Percentiles rank a stretch among this genome's conserved stretches.
These are phyloP conservation scores for Poa annua DNA, from an alignment of 176 grass and related monocot species.

Conservation along the genomic window DNA sequence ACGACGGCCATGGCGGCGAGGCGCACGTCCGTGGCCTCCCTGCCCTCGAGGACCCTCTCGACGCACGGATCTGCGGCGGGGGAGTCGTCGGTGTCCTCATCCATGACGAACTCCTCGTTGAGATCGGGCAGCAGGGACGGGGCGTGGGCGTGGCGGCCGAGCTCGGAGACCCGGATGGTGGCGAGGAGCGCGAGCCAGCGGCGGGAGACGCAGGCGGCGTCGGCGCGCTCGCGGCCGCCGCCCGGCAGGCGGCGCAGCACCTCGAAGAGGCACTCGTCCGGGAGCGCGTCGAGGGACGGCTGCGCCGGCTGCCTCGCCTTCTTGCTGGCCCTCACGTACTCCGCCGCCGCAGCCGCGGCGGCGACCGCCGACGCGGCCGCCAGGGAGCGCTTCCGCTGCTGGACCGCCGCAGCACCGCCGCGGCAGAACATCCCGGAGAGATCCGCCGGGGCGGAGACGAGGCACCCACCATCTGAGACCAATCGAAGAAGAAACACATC, in stretches of 20 bases:
- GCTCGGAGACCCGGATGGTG: conserved; percentile 70
- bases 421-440: conserved; percentile 45
- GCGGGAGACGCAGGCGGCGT: conserved; percentile 82
- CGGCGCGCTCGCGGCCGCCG: conserved; percentile 52
- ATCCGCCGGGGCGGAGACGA: conserved; percentile 52
- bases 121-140: conserved; percentile 68
- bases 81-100: conserved; percentile 32
- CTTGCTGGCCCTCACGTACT: conserved; percentile 46
- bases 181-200: conserved; percentile 75
- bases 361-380: conserved; percentile 59
- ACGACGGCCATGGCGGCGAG: conserved; percentile 76
- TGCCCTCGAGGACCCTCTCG: conserved; percentile 61
- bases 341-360: conserved; percentile 36
- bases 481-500: background rate
- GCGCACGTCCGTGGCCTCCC: conserved; percentile 77
- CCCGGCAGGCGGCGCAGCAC: conserved; percentile 80
- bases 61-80: conserved; percentile 46
- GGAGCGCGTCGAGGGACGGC: conserved; percentile 73
- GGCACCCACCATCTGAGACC: conserved; percentile 55
- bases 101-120: conserved; percentile 67
- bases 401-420: conserved; percentile 1
- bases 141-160: background rate
- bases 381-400: conserved; percentile 61
- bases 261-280: conserved; percentile 93
- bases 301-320: conserved; percentile 46